These are phyloP conservation scores for Fusarium sp. DNA, from an alignment of 2,329 filamentous ascomycete species.

Conservation along the genomic window DNA sequence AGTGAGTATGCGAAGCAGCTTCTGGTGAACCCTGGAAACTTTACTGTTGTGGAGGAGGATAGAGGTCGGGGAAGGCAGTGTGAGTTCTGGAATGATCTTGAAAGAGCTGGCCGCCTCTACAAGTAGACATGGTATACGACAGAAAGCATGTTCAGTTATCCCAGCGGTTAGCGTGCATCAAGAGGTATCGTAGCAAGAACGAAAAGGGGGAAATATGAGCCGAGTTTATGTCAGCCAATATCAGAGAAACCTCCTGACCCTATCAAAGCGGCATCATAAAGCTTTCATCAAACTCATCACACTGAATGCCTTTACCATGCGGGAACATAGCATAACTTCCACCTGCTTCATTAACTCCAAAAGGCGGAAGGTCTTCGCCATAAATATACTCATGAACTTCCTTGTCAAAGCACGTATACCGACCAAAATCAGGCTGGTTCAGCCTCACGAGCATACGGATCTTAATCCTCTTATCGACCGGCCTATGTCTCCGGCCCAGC, in stretches of 20 bases:
- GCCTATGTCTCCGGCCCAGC: neutral
- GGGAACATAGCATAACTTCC: neutral
- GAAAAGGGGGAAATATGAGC: no score
- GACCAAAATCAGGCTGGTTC: neutral
- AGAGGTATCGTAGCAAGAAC: fast-evolving
- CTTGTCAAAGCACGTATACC: constrained; percentile 1
- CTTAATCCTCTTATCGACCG: neutral
- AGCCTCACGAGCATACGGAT: neutral
- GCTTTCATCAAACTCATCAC: fast-evolving
- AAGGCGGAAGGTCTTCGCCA: neutral
- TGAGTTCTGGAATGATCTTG: constrained; percentile 12
- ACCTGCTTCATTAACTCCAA: neutral
- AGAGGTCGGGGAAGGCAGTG: neutral
- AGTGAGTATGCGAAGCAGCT: neutral
- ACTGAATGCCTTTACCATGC: no score
- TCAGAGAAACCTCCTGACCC: no score
- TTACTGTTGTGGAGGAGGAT: constrained; percentile 3
- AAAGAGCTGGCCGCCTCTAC: neutral
- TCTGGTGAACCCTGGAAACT: constrained; percentile 1
- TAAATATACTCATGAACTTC: constrained; percentile 15
- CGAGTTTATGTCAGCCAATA: no score
- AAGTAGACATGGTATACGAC: neutral
- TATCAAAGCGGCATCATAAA: fast-evolving
- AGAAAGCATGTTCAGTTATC: no score
- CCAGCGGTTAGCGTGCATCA: fast-evolving